Evolutionary conservation across 2,329 filamentous ascomycete species (phyloP), one percentile per base, ranked within the genome.

Genomic region (Colletotrichum shisoi): DNA sequence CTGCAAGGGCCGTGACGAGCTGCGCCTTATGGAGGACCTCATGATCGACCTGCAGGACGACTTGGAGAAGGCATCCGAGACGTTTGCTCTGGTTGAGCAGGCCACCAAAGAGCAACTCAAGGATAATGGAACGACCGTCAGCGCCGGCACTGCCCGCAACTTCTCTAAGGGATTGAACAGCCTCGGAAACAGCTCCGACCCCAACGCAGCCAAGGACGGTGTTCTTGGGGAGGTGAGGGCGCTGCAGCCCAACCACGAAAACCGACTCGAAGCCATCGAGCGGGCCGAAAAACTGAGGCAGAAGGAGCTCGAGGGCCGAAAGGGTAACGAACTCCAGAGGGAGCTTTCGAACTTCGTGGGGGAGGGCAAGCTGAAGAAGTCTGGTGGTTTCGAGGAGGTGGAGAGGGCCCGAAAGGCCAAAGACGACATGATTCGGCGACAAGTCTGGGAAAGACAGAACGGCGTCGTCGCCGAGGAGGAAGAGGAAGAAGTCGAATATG

Each of bases 101-200:
- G 95, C 95, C 9, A 98, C 94, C n/a, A 97, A 96, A 80, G 93
- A 98, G 79, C 95, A 99, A 76, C 91, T 96, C 79, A 92, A 96
- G 76, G 90, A 91, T 68, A 85, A 81, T 54, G 85, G 86, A 57
- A 85, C 85, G 6, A 79, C 79, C 4, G 77, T 77, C 45, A 82
- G 83, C 56, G 80, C 81, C 12, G 82, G 80, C 52, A 83, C 83
- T 5, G 87, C 86, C 19, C 78, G 85, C 8, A 83, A 84, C 57
- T 84, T 89, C 70, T 85, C 85, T 59, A 83, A 82, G 71, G 85
- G 85, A 1, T 57, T 70, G 13, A 84, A 80, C 71, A 82, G 83
- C 58, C 81, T 89, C 63, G 78, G 78, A 52, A 83, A 83, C 73
- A 83, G 79, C 63, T 72, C 79, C 75, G 91, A 98, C 77, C 94